Base-by-base conservation (phyloP, 805 yeast genomes). In the Lipomyces sp. region DNA sequence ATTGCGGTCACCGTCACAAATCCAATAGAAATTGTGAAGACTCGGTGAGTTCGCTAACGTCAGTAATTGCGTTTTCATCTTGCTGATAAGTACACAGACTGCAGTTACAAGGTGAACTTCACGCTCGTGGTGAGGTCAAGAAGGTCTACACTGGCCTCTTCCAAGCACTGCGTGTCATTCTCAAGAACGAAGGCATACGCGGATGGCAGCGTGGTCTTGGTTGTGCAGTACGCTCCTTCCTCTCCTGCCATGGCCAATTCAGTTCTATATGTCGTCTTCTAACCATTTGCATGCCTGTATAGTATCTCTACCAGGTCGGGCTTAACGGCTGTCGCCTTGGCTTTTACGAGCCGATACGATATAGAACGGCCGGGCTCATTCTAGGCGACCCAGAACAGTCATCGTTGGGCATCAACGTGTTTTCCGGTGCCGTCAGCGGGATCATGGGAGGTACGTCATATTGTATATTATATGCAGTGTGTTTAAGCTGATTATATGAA, bases 1-100 rank as follows among this genome's bases (percentile, higher is more conserved):
- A 93, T 95, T 47, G 98, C 98, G 0, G 98, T 93, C 39, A 91
- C 97, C 0, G 83, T 91, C 65, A 90, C 98, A 3, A 93, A 93
- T 66, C 98, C 98, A 4, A 84, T 93, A 57, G 98, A 93, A 69
- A 74, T 93, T 55, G 88, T 91, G 61, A 93, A 93, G 71, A 93
- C 95, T 7, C 63, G 69, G 61, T 63, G 45, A 3, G 63, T 21
- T 29, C 32, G 37, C 37, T 18, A 34, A 34, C 21, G n/a, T 6
- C 5, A n/a, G 11, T 8, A 31, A 24, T 6, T 16, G 7, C n/a
- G 13, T 6, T 28, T 18, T 8, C 34, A 14, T 2, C 2, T 34
- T 2, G 7, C 18, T 13, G 16, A 28, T n/a, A 7, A 39, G 29
- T 22, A 22, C 22, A 8, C 23, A 75, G 98, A 71, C 86, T 91